phyloP scores from a whole-genome alignment of 495 filamentous ascomycete genomes.

The Neurospora sp. region DNA sequence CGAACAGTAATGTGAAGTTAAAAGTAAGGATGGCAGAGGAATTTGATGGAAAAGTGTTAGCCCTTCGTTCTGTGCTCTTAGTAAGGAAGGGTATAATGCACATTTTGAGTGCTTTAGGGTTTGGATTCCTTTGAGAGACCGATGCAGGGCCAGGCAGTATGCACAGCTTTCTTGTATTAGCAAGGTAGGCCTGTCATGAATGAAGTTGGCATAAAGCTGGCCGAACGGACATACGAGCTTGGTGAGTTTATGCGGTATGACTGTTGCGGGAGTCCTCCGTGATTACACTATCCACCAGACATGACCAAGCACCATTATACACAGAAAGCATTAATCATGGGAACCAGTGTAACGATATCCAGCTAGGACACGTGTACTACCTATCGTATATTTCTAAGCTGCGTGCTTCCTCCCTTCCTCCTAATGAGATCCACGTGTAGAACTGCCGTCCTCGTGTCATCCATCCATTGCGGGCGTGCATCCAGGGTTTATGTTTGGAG shows the following conservation, averaged over 20 bases:
- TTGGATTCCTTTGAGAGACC: not conserved
- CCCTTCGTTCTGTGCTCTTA: too few relatives aligned
- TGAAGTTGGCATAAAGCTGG: not conserved
- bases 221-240: not conserved
- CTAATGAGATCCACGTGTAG: not conserved
- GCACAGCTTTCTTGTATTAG: not conserved
- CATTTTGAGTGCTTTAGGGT: not conserved
- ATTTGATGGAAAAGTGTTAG: too few relatives aligned
- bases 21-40: too few relatives aligned
- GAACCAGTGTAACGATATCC: not conserved
- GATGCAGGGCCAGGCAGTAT: not conserved
- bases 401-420: not conserved
- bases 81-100: too few relatives aligned
- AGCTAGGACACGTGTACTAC: not conserved
- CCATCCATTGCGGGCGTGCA: not conserved
- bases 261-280: not conserved
- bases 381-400: not conserved
- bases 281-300: not conserved
- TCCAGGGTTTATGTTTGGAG: not conserved
- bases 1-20: too few relatives aligned
- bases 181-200: not conserved
- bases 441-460: not conserved
- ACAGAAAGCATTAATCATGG: not conserved
- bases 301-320: not conserved
- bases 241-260: not conserved